Percentiles rank a stretch among this genome's conserved stretches.
Conservation (phyloP, 1,139 yeast genomes). For the Lodderomyces orthopsilosis region DNA sequence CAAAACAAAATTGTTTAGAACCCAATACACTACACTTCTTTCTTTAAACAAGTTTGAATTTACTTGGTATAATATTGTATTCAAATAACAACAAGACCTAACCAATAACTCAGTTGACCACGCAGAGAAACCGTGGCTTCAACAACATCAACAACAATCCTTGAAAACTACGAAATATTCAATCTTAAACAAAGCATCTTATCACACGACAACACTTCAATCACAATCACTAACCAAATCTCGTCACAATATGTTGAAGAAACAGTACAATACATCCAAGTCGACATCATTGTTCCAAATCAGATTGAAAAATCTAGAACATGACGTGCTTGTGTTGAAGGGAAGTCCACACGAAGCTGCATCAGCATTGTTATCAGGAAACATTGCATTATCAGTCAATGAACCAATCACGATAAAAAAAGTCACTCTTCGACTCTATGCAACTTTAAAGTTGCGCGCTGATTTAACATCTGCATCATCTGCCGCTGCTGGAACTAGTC, state of each 20-base stretch:
- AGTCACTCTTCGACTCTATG: conserved; percentile 60
- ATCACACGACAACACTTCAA: not conserved
- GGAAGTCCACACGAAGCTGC: conserved; percentile 79
- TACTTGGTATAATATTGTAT: too few species aligned
- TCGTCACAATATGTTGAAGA: conserved; percentile 17
- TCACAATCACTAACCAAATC: not conserved
- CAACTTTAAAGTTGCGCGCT: conserved; percentile 51
- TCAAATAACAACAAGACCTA: too few species aligned
- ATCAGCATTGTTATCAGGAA: conserved; percentile 72
- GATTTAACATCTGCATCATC: conserved; percentile 17
- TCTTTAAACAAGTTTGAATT: too few species aligned
- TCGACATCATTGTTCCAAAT: conserved; percentile 57
- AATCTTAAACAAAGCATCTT: not conserved
- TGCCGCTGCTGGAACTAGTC: conserved; percentile 15
- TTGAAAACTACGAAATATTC: not conserved
- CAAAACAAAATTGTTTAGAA: not conserved
- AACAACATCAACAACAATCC: not conserved
- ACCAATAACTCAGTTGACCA: too few species aligned
- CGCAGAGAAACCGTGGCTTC: too few species aligned
- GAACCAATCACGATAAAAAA: conserved; percentile 74
- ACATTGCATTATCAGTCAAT: conserved; percentile 68
- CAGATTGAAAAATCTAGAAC: conserved; percentile 62
- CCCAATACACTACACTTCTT: too few species aligned
- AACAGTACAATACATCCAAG: conserved; percentile 15
- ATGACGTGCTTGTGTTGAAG: conserved; percentile 77